phyloP scores from a whole-genome alignment of 352 stramenopile species.

The Phytophthora agathidicida region DNA sequence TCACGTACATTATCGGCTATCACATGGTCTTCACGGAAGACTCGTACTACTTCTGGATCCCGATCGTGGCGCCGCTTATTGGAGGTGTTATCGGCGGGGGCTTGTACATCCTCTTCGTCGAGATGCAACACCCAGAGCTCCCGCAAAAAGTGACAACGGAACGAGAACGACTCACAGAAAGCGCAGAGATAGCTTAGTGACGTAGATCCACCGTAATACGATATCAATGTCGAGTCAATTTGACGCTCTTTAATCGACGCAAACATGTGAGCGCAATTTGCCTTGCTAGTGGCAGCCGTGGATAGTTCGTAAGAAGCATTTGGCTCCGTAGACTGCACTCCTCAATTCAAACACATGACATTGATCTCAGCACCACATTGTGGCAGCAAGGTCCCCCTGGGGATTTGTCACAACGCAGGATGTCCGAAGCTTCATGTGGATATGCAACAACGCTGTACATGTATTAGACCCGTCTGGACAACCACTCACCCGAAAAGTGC shows the following conservation, averaged over 20 bases:
- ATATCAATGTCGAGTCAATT: too few relatives aligned
- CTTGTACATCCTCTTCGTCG: constrained; percentile 49
- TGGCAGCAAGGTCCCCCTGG: background rate
- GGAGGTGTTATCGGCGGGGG: constrained; percentile 39
- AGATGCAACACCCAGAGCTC: constrained; percentile 52
- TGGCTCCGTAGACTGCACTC: constrained; percentile 1
- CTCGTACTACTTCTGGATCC: constrained; percentile 51
- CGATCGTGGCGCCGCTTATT: constrained; percentile 47
- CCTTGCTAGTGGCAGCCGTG: background rate
- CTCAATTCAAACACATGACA: constrained; percentile 2
- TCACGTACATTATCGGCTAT: constrained; percentile 31
- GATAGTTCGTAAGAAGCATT: constrained; percentile 15
- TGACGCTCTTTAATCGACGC: too few relatives aligned
- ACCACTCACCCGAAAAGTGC: background rate
- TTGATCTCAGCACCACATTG: constrained; percentile 8
- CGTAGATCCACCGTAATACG: too few relatives aligned
- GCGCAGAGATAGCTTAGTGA: constrained; percentile 5
- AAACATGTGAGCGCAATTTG: background rate
- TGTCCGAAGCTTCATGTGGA: background rate
- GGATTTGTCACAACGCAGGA: constrained; percentile 11
- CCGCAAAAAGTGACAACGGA: constrained; percentile 11
- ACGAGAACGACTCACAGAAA: constrained; percentile 9
- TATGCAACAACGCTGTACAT: background rate
- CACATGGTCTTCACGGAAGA: constrained; percentile 53
- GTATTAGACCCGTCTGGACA: constrained; percentile 11